These are phyloP conservation scores for Tuber brumale DNA, from an alignment of 495 filamentous ascomycete genomes.

Conservation along the genomic window DNA sequence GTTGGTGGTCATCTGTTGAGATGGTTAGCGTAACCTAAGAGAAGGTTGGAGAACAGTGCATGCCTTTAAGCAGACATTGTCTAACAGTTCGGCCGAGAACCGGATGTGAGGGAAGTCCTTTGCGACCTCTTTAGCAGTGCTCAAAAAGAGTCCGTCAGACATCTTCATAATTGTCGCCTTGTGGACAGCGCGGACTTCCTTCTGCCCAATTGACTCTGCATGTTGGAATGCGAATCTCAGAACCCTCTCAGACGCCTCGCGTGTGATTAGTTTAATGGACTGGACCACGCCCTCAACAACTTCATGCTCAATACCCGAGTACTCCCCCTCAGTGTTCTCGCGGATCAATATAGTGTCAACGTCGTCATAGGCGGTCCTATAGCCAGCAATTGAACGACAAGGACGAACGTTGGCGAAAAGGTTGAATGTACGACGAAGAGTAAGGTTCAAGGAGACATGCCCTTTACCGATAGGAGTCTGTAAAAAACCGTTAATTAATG, in stretches of 20 bases:
- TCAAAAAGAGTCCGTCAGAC: constrained; percentile 95
- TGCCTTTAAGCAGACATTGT: constrained; percentile 91
- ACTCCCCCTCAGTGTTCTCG: constrained; percentile 99
- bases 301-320: constrained; percentile 97
- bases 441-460: constrained; percentile 97
- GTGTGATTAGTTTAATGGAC: constrained; percentile 97
- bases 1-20: constrained; percentile 38
- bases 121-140: constrained; percentile 69
- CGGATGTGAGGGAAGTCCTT: constrained; percentile 92
- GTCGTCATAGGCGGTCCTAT: constrained; percentile 96
- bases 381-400: constrained; percentile 91
- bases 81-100: constrained; percentile 93
- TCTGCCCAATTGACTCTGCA: constrained; percentile 80
- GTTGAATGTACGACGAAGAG: constrained; percentile 97
- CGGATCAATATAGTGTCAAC: constrained; percentile 97
- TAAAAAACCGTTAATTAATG: constrained; percentile 19
- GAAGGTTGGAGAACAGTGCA: not conserved
- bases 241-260: constrained; percentile 86
- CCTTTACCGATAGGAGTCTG: constrained; percentile 97
- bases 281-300: constrained; percentile 97
- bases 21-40: not conserved
- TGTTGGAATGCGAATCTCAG: constrained; percentile 96
- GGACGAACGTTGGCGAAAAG: constrained; percentile 98
- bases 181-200: constrained; percentile 94
- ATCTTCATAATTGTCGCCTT: constrained; percentile 99